Conservation (phyloP, 345 rosid genomes). For the Citrus maxima region DNA sequence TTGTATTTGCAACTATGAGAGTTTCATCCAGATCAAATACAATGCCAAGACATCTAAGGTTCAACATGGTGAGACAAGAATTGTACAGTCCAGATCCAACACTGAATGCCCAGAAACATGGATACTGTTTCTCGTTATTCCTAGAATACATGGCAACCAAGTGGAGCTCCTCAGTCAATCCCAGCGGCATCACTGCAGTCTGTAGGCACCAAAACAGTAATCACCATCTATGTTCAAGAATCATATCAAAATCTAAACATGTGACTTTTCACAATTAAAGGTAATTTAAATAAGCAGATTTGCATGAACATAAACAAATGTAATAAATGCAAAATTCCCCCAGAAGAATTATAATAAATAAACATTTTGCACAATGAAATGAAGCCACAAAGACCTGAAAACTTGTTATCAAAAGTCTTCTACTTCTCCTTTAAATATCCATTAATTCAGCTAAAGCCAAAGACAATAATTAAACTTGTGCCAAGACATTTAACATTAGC, state of each 20-base stretch:
- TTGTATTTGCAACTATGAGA: slow-evolving; percentile 91
- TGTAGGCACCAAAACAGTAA: slow-evolving; percentile 33
- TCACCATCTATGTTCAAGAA: background rate
- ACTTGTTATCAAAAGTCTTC: background rate
- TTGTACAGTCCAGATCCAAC: slow-evolving; percentile 70
- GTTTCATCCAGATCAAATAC: slow-evolving; percentile 99
- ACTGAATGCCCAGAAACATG: slow-evolving; percentile 91
- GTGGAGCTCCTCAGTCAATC: slow-evolving; percentile 78
- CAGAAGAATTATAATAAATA: background rate
- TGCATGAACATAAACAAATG: slow-evolving; percentile 3
- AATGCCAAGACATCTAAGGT: slow-evolving; percentile 92
- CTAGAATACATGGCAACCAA: slow-evolving; percentile 86
- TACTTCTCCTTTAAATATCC: background rate
- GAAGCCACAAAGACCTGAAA: background rate
- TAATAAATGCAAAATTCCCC: background rate
- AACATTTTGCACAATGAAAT: background rate
- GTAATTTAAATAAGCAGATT: background rate
- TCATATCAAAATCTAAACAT: background rate
- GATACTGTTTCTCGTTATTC: slow-evolving; percentile 40
- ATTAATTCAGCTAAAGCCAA: background rate
- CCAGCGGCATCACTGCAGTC: slow-evolving; percentile 86
- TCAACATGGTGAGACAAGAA: slow-evolving; percentile 84
- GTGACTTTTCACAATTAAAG: background rate
- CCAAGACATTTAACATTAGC: background rate
- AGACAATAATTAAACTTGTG: background rate